phyloP scores from a whole-genome alignment of 495 filamentous ascomycete species.

The Penicillium soppii region DNA sequence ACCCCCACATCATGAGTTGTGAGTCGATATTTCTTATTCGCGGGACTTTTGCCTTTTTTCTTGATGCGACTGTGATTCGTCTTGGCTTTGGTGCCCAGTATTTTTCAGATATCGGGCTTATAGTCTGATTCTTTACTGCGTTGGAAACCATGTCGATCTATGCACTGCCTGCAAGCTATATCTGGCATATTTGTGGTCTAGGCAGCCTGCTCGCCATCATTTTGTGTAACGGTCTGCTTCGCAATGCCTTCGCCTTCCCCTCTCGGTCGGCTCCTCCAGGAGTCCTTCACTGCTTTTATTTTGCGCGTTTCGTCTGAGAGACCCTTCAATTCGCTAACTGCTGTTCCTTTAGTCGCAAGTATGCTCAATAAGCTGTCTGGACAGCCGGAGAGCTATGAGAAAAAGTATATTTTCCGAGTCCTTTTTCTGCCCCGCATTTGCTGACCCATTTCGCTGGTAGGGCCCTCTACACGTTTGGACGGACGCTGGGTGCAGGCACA shows the following conservation, averaged over 20 bases:
- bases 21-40: constrained; percentile 20
- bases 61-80: constrained; percentile 1
- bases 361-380: constrained; percentile 98
- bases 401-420: constrained; percentile 64
- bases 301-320: not conserved
- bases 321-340: constrained; percentile 29
- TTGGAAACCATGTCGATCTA: constrained; percentile 5
- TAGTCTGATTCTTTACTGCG: not conserved
- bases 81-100: not conserved
- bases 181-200: constrained; percentile 4
- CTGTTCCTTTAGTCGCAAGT: constrained; percentile 62
- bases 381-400: constrained; percentile 97
- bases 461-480: constrained; percentile 84
- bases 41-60: not conserved
- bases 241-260: not conserved
- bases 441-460: constrained; percentile 40
- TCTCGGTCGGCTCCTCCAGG: constrained; percentile 18
- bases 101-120: constrained; percentile 1
- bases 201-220: not conserved
- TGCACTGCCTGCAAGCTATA: not conserved
- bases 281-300: not conserved
- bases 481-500: constrained; percentile 92
- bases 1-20: constrained; percentile 32
- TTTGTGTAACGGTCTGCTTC: constrained; percentile 6
- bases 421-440: constrained; percentile 1